These are phyloP conservation scores for Cyberlindnera veronae DNA, from an alignment of 805 yeast genomes.

Conservation along the genomic window DNA sequence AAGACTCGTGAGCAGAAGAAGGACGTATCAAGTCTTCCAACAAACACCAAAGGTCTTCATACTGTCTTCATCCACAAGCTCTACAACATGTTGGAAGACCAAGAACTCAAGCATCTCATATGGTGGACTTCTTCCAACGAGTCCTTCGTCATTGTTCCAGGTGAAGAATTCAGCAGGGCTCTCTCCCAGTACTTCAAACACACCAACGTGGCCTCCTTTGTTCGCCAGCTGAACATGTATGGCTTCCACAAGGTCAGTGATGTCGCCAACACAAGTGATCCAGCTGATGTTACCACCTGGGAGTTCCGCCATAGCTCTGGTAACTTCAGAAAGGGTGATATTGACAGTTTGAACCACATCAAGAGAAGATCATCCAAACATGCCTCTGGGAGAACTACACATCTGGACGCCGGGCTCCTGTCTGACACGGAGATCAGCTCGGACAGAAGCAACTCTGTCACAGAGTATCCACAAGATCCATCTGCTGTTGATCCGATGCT, in stretches of 20 bases:
- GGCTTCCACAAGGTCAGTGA: constrained; percentile 40
- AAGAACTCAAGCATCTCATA: constrained; percentile 64
- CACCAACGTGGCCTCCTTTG: constrained; percentile 75
- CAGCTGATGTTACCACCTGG: constrained; percentile 46
- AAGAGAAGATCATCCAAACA: constrained; percentile 66
- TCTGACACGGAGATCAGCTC: constrained; percentile 23
- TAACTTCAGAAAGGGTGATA: constrained; percentile 75
- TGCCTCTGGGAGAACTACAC: constrained; percentile 18
- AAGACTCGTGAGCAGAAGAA: constrained; percentile 14
- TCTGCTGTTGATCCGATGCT: constrained; percentile 22
- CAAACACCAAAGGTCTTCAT: constrained; percentile 31
- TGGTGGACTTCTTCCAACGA: constrained; percentile 78
- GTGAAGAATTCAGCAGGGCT: constrained; percentile 81
- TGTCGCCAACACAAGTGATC: constrained; percentile 2
- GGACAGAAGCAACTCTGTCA: constrained; percentile 20
- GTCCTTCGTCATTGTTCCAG: constrained; percentile 77
- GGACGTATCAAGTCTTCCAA: constrained; percentile 14
- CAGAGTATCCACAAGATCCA: constrained; percentile 13
- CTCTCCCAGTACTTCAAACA: constrained; percentile 67
- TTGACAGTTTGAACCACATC: constrained; percentile 66
- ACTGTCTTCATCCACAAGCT: constrained; percentile 83
- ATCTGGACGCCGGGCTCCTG: constrained; percentile 5
- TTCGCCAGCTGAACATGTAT: constrained; percentile 50
- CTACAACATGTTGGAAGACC: constrained; percentile 86
- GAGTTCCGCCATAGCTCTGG: constrained; percentile 86